phyloP scores from a whole-genome alignment of 768 basidiomycete genomes.

The Suillus lakei region DNA sequence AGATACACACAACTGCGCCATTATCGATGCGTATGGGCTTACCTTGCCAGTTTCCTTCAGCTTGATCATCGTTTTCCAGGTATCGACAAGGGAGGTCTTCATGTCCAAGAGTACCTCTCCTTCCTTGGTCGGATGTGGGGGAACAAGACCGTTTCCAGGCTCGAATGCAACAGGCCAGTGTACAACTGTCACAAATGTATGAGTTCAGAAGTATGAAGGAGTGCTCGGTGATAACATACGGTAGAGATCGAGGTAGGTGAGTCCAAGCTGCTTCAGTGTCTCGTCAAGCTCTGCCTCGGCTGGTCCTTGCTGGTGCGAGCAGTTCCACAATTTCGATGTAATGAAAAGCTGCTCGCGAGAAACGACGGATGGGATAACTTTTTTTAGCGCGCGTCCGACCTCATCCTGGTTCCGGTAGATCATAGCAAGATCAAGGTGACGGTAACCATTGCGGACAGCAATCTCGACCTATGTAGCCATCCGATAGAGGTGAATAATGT shows the following conservation, averaged over 20 bases:
- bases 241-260: conserved; percentile 83
- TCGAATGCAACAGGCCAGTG: conserved; percentile 82
- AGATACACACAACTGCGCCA: not conserved
- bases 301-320: conserved; percentile 62
- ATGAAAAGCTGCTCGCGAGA: conserved; percentile 82
- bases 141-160: conserved; percentile 59
- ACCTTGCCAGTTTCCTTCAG: conserved; percentile 75
- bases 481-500: conserved; percentile 1
- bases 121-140: conserved; percentile 49
- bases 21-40: not conserved
- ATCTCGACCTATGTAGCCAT: conserved; percentile 60
- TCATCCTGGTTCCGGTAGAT: conserved; percentile 82
- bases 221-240: conserved; percentile 46
- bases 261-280: conserved; percentile 72
- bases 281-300: conserved; percentile 79
- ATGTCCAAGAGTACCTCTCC: conserved; percentile 60
- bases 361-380: conserved; percentile 77
- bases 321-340: conserved; percentile 86
- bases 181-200: conserved; percentile 49
- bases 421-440: conserved; percentile 85
- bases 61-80: conserved; percentile 81
- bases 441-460: conserved; percentile 77
- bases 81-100: conserved; percentile 68
- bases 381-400: conserved; percentile 74
- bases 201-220: not conserved